These are phyloP conservation scores for Puccinia horiana DNA, from an alignment of 1,284 basidiomycete genomes.

Conservation along the genomic window DNA sequence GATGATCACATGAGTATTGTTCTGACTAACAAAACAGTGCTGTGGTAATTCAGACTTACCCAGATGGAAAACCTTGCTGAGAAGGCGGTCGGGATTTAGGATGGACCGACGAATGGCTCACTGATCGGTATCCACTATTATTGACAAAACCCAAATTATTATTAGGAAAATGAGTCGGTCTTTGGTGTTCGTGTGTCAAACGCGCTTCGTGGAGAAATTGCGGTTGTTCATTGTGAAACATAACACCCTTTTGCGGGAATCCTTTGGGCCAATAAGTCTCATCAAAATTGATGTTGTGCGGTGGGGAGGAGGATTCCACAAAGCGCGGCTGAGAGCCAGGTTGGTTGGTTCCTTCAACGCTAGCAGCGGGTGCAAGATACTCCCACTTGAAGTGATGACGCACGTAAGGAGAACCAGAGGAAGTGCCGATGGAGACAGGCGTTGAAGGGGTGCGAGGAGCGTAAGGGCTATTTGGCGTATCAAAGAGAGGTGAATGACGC, in stretches of 20 bases:
- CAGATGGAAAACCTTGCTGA: conserved; percentile 14
- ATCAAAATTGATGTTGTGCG: conserved; percentile 6
- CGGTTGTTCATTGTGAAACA: background rate
- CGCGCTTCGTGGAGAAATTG: background rate
- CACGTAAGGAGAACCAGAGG: conserved; percentile 27
- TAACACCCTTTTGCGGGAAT: background rate
- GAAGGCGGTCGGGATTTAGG: conserved; percentile 13
- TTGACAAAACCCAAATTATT: background rate
- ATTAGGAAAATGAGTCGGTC: background rate
- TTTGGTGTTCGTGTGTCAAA: background rate
- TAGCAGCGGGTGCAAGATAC: background rate
- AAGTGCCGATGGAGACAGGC: background rate
- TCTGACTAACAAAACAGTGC: background rate
- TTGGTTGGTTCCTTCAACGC: background rate
- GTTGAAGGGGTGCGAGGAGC: conserved; percentile 28
- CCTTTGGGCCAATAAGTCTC: conserved; percentile 15
- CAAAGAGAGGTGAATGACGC: conserved; percentile 16
- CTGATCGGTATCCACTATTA: conserved; percentile 4
- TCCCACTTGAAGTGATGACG: conserved; percentile 47
- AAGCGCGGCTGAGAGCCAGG: conserved; percentile 27
- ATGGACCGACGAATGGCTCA: conserved; percentile 9
- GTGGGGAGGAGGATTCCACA: conserved; percentile 40
- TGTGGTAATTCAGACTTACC: conserved; percentile 12
- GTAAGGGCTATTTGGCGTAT: conserved; percentile 25
- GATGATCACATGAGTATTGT: background rate